Base-by-base conservation (phyloP, 192 early-diverging fungal species). In the Radiomyces spectabilis region DNA sequence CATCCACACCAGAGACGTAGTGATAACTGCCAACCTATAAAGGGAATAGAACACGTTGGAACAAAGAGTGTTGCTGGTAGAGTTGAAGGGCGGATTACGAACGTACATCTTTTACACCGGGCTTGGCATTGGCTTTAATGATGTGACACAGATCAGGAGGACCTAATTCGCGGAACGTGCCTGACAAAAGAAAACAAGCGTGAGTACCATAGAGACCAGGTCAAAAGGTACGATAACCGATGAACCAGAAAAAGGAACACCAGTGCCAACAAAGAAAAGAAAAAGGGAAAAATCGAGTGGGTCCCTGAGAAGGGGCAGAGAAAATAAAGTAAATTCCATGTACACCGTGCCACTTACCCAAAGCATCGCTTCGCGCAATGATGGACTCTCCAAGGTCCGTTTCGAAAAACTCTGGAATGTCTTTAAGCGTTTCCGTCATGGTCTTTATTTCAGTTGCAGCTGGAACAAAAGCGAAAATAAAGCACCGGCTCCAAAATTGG, bases 71-170 rank as follows among this genome's bases (percentile, higher is more conserved):
- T 40, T 30, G 32, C n/a, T 18, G 41, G 12, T 24, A 45, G 24
- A 37, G 39, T 27, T 25, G n/a, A 25, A 9, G 10, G 12, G 25
- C 38, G 26, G 15, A 25, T 4, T 32, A 38, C 12, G 13, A 53
- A 24, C 24, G 42, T 75, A 92, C 91, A 63, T 93, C 88, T 56
- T 83, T 89, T 21, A 83, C 74, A 26, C 71, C 72, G 32, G 83
- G 80, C 65, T 92, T 93, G 3, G 81, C 80, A 66, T 96, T 94
- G 19, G 79, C 75, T 73, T 99, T 99, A 33, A 92, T 83, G 47
- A 99, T 87, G 63, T 97, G 95, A 69, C 93, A 95, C 7, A 99
- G 77, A 68, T 99, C 97, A 4, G 97, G 95, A 37, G 97, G 95
- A 8, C 97, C 97, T 26, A 99, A 81, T 65, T 97, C 94, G 40